Evolutionary conservation across 495 filamentous ascomycete species (phyloP), one percentile per base, ranked within the genome.

Genomic region (Penicillium fimorum): DNA sequence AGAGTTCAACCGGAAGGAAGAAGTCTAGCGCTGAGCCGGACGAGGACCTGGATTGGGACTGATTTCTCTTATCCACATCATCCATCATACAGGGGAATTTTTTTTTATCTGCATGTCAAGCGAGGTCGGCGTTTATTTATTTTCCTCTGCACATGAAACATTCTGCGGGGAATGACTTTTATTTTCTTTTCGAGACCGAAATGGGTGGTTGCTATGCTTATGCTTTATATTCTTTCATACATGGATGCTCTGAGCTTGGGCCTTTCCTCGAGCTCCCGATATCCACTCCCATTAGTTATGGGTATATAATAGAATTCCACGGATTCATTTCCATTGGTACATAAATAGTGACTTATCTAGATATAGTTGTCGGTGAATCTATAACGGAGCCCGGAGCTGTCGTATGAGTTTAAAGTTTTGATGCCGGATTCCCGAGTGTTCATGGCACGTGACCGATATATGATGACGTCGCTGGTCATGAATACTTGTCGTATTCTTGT

Each of bases 11-110:
- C 33, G 71, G 69, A 22, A 78, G 70, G 64, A 74, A 76, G 44
- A 58, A 64, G 48, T 66, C 65, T 32, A 77, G 75, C 52, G 55
- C 62, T 9, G 74, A 77, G 20, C 67, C 73, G 18, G 74, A 71
- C 29, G 70, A 69, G 6, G 61, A 64, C 10, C 50, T 61, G 24
- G 64, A 59, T 43, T 76, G 66, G 66, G 61, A 64, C 27, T 72
- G 52, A 63, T 47, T 42, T 30, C 20, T 25, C 25, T 18, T 33
- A 47, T 54, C 40, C 47, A 38, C 42, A 37, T 33, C 17, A 45
- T 46, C 41, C 17, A 44, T 47, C 47, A 38, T 33, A 47, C 32
- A 27, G 8, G 22, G 15, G 38, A 42, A 15, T 27, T 56, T 52
- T 53, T 60, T 56, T 60, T 62, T 58, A 62, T 57, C 55, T 71